Evolutionary conservation across 257 asterid genomes (phyloP).

Genomic region (Solanum bulbocastanum): DNA sequence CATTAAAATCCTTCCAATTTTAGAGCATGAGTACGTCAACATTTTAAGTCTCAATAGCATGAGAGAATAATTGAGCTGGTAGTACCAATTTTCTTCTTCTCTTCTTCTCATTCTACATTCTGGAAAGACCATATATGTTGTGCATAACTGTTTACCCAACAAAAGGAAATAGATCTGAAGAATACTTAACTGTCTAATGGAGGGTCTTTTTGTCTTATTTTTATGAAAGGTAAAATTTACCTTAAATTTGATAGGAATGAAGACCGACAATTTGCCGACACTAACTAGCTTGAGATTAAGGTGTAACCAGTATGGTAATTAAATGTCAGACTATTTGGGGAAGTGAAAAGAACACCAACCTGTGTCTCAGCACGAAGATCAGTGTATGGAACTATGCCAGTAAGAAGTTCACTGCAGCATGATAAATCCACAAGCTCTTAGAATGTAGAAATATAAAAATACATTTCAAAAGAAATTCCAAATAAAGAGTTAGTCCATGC

Average conservation of each 20-base stretch:
- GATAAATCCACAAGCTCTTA: background rate
- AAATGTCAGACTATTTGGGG: background rate
- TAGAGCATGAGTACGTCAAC: background rate
- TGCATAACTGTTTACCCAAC: background rate
- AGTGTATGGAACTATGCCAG: conserved; percentile 91
- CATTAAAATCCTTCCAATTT: background rate
- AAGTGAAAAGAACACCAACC: conserved; percentile 24
- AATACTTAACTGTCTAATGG: background rate
- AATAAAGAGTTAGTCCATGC: background rate
- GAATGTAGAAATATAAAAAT: background rate
- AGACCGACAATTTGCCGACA: background rate
- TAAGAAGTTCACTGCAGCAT: conserved; percentile 78
- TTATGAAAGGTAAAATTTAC: background rate
- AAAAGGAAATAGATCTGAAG: background rate
- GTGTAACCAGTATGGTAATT: background rate
- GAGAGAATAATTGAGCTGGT: background rate
- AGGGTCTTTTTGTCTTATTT: background rate
- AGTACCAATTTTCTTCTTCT: background rate
- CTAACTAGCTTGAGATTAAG: background rate
- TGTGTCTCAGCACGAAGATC: conserved; percentile 97
- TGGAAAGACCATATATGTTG: background rate
- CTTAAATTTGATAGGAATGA: background rate
- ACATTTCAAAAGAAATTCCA: background rate
- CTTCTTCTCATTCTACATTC: background rate
- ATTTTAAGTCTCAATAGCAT: background rate